A percentile compares a stretch with the other conserved stretches of the same genome.
phyloP scores from a whole-genome alignment of 495 filamentous ascomycete species.

The Penicillium daleae region DNA sequence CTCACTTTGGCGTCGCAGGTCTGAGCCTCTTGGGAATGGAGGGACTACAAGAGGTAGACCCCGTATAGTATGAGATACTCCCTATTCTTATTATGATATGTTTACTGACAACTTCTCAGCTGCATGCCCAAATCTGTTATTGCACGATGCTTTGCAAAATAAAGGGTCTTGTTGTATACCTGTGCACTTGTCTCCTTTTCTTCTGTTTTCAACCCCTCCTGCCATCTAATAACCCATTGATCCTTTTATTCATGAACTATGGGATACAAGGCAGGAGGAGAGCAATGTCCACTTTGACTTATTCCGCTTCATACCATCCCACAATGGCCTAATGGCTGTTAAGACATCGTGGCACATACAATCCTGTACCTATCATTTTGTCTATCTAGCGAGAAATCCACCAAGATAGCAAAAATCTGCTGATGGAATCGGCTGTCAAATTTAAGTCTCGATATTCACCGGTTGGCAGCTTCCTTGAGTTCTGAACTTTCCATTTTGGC shows the following conservation, averaged over 20 bases:
- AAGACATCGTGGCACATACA: constrained; percentile 49
- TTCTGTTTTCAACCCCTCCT: constrained; percentile 56
- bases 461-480: too few species aligned
- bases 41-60: constrained; percentile 79
- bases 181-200: background rate
- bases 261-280: constrained; percentile 80
- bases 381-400: background rate
- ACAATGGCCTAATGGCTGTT: constrained; percentile 46
- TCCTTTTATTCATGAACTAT: constrained; percentile 48
- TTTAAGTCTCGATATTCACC: too few species aligned
- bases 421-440: too few species aligned
- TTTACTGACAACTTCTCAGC: constrained; percentile 37
- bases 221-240: constrained; percentile 74
- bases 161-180: background rate
- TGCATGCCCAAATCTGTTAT: constrained; percentile 76
- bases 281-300: constrained; percentile 52
- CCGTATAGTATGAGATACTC: constrained; percentile 71
- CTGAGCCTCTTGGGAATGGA: constrained; percentile 79
- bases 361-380: background rate
- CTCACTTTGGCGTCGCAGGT: constrained; percentile 84
- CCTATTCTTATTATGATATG: background rate
- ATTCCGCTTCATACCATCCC: constrained; percentile 53
- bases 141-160: constrained; percentile 54
- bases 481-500: too few species aligned
- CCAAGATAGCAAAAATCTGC: too few species aligned